Evolutionary conservation across 805 yeast species (phyloP).

Genomic region (Tetrapisispora namnaoensis): DNA sequence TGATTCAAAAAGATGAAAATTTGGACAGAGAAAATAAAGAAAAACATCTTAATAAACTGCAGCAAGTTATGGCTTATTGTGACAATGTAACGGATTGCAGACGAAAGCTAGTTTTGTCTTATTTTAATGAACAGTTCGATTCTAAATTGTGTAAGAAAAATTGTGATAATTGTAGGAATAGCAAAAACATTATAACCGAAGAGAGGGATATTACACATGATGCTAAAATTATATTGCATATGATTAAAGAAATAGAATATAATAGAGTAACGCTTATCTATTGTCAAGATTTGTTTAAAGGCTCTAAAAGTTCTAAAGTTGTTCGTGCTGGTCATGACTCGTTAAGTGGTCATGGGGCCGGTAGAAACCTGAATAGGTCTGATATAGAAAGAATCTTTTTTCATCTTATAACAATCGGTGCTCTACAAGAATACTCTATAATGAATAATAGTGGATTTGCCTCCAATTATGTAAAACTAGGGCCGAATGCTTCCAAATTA

Average conservation of each 20-base stretch:
- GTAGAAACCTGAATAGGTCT: constrained; percentile 51
- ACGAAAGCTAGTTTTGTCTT: constrained; percentile 77
- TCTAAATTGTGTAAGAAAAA: constrained; percentile 51
- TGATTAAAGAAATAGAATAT: constrained; percentile 48
- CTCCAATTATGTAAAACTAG: constrained; percentile 58
- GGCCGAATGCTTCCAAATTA: constrained; percentile 44
- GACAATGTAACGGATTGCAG: constrained; percentile 88
- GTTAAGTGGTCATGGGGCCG: constrained; percentile 59
- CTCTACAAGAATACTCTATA: constrained; percentile 60
- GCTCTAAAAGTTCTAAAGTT: constrained; percentile 56
- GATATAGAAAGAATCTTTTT: constrained; percentile 78
- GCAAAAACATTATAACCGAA: constrained; percentile 33
- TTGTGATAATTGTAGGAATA: constrained; percentile 75
- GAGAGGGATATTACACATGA: constrained; percentile 58
- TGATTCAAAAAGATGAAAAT: constrained; percentile 70
- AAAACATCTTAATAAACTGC: constrained; percentile 63
- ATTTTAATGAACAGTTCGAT: constrained; percentile 78
- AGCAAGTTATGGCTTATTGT: constrained; percentile 84
- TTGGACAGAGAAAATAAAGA: constrained; percentile 56
- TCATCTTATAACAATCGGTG: constrained; percentile 55
- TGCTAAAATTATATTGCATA: constrained; percentile 47
- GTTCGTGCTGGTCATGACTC: constrained; percentile 51
- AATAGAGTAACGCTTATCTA: constrained; percentile 65
- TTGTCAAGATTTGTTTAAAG: constrained; percentile 76
- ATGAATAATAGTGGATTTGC: constrained; percentile 75